Evolutionary conservation across 768 basidiomycete genomes (phyloP), one percentile per base, ranked within the genome.

Genomic region (Pleurotus ostreatus): DNA sequence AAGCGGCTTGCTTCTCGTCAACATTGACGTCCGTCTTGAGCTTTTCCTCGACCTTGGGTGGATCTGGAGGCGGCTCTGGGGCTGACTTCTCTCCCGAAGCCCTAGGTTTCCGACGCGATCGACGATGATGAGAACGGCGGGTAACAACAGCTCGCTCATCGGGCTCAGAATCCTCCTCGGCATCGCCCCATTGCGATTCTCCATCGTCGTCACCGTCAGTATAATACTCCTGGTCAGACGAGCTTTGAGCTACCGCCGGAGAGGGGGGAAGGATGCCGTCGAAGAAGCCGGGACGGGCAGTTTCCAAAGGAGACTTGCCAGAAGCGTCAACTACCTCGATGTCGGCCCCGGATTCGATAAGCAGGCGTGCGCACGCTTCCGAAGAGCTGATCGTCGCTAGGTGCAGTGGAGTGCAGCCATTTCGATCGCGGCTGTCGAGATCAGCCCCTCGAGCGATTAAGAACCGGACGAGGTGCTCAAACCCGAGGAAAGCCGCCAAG

Each of bases 401-500:
- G 70, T 95, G 91, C 34, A 98, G 72, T 0, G 97, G 84, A 0
- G 95, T 98, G 67, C 81, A 92, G 12, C 96, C 96, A 68, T 94
- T 96, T 47, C 82, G 78, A 69, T 99, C 97, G 48, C 92, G 84
- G 12, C 78, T 79, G 66, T 98, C 93, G 53, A 94, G 61, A 65
- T 94, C 92, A 38, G 88, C 84, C 5, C 79, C 83, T 54, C 81
- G 88, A 3, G 75, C 70, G 56, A 96, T 72, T 56, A 99, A 76
- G 71, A 90, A 92, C 45, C 74, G 65, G 15, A 86, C 80, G 30
- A 98, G 79, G 4, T 82, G 73, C 7, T 82, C 72, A 68, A 92
- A 91, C 26, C 86, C 86, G 55, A 94, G 82, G 65, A 92, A 85
- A 4, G 85, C 77, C 1, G 94, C 88, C 44, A 98, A 76, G 68